phyloP scores from a whole-genome alignment of 2,329 filamentous ascomycete species.

The Parasarocladium wereldwijsianum region DNA sequence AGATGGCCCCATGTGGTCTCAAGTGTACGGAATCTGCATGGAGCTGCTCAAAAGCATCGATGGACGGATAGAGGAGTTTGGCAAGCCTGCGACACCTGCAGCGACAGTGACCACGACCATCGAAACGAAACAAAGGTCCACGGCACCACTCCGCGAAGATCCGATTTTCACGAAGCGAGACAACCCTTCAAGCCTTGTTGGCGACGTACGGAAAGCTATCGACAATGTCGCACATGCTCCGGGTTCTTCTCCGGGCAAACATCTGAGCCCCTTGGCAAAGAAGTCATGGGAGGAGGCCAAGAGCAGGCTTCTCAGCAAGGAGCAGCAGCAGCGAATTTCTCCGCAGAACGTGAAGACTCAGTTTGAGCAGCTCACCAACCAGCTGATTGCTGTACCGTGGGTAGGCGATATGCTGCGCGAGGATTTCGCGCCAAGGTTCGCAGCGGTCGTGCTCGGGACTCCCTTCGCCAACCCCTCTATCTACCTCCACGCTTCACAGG shows the following conservation, averaged over 20 bases:
- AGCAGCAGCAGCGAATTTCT: conserved; percentile 39
- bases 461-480: conserved; percentile 57
- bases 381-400: conserved; percentile 17
- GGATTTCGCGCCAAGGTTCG: conserved; percentile 49
- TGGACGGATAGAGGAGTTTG: conserved; percentile 48
- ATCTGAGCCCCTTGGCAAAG: conserved; percentile 35
- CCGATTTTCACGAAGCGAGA: conserved; percentile 26
- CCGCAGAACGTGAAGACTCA: conserved; percentile 32
- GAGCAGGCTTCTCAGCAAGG: conserved; percentile 31
- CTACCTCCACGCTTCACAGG: conserved; percentile 57
- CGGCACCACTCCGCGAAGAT: conserved; percentile 27
- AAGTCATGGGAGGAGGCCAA: conserved; percentile 31
- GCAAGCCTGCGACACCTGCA: conserved; percentile 25
- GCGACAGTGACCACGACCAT: conserved; percentile 11
- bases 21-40: conserved; percentile 57
- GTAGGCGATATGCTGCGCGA: conserved; percentile 45
- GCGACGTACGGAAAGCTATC: conserved; percentile 26
- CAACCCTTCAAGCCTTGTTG: conserved; percentile 14
- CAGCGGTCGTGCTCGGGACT: conserved; percentile 54
- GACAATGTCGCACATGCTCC: conserved; percentile 29
- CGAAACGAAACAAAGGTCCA: conserved; percentile 19
- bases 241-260: conserved; percentile 30
- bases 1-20: conserved; percentile 67
- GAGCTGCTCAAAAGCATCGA: conserved; percentile 54
- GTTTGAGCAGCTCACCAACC: conserved; percentile 30